A percentile compares a stretch with the other conserved stretches of the same genome.
Evolutionary conservation across 495 filamentous ascomycete species (phyloP).

Genomic region (Cercophora sp.): DNA sequence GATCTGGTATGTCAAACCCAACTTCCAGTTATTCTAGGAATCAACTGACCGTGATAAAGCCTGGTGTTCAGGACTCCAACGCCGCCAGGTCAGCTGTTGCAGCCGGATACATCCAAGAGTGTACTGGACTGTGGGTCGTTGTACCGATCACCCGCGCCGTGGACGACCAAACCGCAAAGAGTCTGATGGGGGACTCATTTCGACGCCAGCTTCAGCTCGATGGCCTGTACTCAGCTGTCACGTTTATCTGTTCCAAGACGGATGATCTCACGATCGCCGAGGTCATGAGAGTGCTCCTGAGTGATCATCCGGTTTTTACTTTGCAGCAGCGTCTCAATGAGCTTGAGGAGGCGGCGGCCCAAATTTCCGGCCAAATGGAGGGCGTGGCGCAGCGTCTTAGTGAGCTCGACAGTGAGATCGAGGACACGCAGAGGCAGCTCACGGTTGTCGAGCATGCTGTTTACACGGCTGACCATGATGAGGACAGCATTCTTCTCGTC

Average conservation of each 20-base stretch:
- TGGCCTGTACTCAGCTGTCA: constrained; percentile 52
- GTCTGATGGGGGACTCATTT: constrained; percentile 58
- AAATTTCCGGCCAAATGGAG: too few relatives aligned
- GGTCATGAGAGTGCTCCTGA: constrained; percentile 19
- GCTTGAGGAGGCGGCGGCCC: too few relatives aligned
- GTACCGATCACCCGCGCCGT: constrained; percentile 63
- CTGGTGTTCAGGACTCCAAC: constrained; percentile 63
- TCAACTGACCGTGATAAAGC: constrained; percentile 24
- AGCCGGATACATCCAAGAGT: constrained; percentile 57
- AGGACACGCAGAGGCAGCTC: too few relatives aligned
- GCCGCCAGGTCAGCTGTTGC: constrained; percentile 59
- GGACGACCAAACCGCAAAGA: constrained; percentile 61
- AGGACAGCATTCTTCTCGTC: too few relatives aligned
- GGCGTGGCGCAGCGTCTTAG: too few relatives aligned
- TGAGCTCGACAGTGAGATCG: too few relatives aligned
- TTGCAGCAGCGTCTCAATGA: too few relatives aligned
- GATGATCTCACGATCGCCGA: constrained; percentile 56
- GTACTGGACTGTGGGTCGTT: constrained; percentile 56
- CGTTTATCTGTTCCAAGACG: constrained; percentile 66
- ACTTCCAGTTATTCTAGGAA: neutral
- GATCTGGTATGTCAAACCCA: constrained; percentile 47
- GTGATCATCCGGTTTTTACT: constrained; percentile 47
- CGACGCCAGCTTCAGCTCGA: constrained; percentile 64
- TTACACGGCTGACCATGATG: too few relatives aligned
- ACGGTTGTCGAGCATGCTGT: too few relatives aligned